Percentiles rank a stretch among this genome's conserved stretches.
phyloP scores from a whole-genome alignment of 352 stramenopile species.

The Phytopythium sindhum region DNA sequence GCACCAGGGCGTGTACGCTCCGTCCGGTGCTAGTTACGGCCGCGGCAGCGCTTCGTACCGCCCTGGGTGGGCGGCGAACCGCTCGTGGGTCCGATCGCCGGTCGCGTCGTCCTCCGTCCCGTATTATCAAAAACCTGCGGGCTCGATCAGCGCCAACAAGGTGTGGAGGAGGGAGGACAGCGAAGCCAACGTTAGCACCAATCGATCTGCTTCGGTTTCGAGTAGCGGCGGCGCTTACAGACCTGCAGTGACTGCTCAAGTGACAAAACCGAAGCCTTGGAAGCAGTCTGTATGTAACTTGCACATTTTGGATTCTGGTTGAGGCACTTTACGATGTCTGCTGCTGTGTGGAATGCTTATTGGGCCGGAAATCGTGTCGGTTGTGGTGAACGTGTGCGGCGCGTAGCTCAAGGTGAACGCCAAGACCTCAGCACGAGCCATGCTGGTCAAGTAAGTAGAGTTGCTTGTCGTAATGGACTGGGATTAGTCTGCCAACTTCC shows the following conservation, averaged over 20 bases:
- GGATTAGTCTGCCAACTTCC: not conserved
- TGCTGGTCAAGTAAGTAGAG: constrained; percentile 11
- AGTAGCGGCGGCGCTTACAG: not conserved
- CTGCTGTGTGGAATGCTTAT: constrained; percentile 1
- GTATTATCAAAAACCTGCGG: constrained; percentile 7
- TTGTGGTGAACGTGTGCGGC: not conserved
- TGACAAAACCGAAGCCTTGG: constrained; percentile 18
- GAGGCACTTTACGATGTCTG: constrained; percentile 7
- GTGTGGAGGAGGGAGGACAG: constrained; percentile 43
- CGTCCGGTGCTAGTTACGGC: not conserved
- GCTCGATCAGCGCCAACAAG: constrained; percentile 39
- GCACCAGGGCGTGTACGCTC: not conserved
- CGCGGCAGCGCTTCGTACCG: not conserved
- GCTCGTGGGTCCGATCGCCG: constrained; percentile 26
- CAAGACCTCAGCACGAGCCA: constrained; percentile 10
- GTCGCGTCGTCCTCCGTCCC: constrained; percentile 4
- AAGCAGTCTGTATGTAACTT: constrained; percentile 24
- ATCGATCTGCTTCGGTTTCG: too few species aligned
- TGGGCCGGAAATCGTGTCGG: not conserved
- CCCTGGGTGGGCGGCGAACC: constrained; percentile 20
- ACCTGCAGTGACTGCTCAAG: not conserved
- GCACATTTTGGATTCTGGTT: not conserved
- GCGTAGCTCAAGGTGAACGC: constrained; percentile 24
- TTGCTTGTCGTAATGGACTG: not conserved
- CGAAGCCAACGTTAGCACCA: not conserved